These are phyloP conservation scores for Domatiomyces catenatus DNA, from an alignment of 2,329 filamentous ascomycete species.

Conservation along the genomic window DNA sequence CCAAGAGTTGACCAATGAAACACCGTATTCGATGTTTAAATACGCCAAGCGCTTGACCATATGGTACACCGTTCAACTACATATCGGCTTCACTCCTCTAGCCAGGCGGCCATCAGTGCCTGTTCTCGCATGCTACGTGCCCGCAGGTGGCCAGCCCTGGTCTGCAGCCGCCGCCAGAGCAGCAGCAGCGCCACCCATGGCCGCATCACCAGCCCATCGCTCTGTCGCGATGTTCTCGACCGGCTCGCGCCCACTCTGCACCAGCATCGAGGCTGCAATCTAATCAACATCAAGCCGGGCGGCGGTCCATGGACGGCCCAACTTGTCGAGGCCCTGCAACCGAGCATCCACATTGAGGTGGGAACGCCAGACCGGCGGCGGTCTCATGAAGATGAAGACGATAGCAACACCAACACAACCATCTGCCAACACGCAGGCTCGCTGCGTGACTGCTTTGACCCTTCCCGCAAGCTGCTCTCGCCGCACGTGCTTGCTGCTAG, in stretches of 20 bases:
- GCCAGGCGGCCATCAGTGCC: too few relatives aligned
- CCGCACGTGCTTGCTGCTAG: slow-evolving; percentile 10
- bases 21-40: too few relatives aligned
- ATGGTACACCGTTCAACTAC: too few relatives aligned
- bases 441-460: slow-evolving; percentile 45
- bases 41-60: too few relatives aligned
- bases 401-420: background rate
- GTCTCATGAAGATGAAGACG: too few relatives aligned
- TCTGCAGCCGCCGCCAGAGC: background rate
- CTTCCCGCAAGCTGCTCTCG: slow-evolving; percentile 28
- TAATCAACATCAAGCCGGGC: slow-evolving; percentile 78
- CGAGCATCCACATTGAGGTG: slow-evolving; percentile 53
- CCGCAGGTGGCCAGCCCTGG: background rate
- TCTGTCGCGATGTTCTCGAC: slow-evolving; percentile 40
- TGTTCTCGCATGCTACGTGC: background rate
- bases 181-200: background rate
- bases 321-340: slow-evolving; percentile 58
- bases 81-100: too few relatives aligned
- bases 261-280: slow-evolving; percentile 60
- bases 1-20: too few relatives aligned
- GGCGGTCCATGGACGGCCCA: slow-evolving; percentile 62
- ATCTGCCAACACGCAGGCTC: slow-evolving; percentile 32
- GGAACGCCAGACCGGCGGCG: background rate
- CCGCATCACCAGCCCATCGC: background rate
- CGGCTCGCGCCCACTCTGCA: slow-evolving; percentile 55